phyloP scores from a whole-genome alignment of 2,329 filamentous ascomycete genomes.

The Fusarium foetens region DNA sequence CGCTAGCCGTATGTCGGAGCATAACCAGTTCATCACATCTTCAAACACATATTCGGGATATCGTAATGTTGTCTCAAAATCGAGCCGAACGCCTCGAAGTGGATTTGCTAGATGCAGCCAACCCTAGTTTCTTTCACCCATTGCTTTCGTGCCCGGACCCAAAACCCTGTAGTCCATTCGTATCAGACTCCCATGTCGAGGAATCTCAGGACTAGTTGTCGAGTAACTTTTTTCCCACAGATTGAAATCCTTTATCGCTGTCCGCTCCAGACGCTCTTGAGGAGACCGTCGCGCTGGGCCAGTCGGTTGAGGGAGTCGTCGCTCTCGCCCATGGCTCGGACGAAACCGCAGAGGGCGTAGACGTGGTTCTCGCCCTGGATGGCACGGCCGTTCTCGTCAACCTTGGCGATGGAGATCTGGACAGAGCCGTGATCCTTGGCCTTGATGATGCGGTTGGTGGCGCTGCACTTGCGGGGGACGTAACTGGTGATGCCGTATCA shows the following conservation, averaged over 20 bases:
- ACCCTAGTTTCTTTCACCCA: constrained; percentile 54
- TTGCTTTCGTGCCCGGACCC: constrained; percentile 52
- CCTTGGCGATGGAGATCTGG: constrained; percentile 96
- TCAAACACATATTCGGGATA: constrained; percentile 43
- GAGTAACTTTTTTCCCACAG: constrained; percentile 36
- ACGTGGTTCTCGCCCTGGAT: constrained; percentile 95
- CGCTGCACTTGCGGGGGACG: constrained; percentile 98
- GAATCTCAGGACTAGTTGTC: constrained; percentile 40
- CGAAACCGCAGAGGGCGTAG: constrained; percentile 97
- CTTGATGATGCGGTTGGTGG: constrained; percentile 99
- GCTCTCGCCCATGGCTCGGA: constrained; percentile 96
- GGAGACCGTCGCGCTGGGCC: constrained; percentile 92
- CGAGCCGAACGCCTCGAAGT: constrained; percentile 60
- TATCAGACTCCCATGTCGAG: constrained; percentile 43
- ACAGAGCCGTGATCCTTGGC: constrained; percentile 99
- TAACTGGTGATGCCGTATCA: constrained; percentile 68
- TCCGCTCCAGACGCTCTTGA: constrained; percentile 97
- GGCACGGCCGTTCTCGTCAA: constrained; percentile 97
- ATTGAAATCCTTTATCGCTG: constrained; percentile 61
- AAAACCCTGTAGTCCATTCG: constrained; percentile 44
- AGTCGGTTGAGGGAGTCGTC: constrained; percentile 97
- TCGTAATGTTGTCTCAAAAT: constrained; percentile 54
- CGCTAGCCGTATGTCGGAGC: constrained; percentile 59
- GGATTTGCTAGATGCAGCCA: constrained; percentile 58
- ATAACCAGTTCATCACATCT: constrained; percentile 46